phyloP scores from a whole-genome alignment of 495 filamentous ascomycete species.

The Aspergillus asperescens region DNA sequence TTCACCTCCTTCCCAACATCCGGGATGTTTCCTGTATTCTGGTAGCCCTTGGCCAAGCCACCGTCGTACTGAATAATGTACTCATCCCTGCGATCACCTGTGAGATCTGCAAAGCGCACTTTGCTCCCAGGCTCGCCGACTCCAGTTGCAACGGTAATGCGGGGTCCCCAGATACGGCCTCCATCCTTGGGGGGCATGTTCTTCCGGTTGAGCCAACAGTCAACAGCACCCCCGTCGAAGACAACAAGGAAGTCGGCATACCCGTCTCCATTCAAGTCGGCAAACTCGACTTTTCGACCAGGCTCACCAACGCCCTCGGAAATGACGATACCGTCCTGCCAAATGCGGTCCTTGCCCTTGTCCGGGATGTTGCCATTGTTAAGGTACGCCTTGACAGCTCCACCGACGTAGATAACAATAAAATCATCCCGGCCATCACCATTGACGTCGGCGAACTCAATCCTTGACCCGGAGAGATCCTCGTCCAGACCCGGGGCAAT shows the following conservation, averaged over 20 bases:
- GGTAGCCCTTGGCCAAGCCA: background rate
- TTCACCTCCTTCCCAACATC: background rate
- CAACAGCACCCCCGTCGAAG: background rate
- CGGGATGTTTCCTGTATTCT: background rate
- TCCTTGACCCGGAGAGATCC: background rate
- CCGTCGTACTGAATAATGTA: constrained; percentile 1
- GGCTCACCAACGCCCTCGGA: background rate
- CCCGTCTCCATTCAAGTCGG: constrained; percentile 2
- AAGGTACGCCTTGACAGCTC: background rate
- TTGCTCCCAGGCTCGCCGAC: background rate
- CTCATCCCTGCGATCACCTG: background rate
- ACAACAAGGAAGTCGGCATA: background rate
- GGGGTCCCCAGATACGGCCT: background rate
- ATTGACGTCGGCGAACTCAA: constrained; percentile 3
- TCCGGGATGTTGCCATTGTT: background rate
- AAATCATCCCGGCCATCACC: background rate
- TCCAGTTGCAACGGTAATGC: background rate
- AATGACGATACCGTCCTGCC: background rate
- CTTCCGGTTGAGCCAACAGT: background rate
- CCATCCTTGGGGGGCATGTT: background rate
- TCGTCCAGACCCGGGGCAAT: background rate
- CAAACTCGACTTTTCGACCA: background rate
- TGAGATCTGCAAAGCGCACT: background rate
- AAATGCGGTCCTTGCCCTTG: background rate
- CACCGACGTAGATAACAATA: background rate